Percentiles rank a stretch among this genome's conserved stretches.
Conservation (phyloP, 371 early-diverging fungal species). For the Mortierella sp. region DNA sequence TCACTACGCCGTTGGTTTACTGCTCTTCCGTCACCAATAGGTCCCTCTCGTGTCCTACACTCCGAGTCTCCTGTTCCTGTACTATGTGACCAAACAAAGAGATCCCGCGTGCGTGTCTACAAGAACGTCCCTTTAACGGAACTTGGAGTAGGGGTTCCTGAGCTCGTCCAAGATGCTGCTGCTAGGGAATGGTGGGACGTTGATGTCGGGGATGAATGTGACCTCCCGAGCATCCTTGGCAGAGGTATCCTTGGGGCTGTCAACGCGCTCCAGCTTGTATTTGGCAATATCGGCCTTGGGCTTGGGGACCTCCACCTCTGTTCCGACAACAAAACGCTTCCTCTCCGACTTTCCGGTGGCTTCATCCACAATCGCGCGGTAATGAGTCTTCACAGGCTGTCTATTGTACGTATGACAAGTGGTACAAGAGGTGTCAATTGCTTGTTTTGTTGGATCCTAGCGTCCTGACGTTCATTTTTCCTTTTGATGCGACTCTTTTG, state of each 20-base stretch:
- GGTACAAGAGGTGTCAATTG: too few relatives aligned
- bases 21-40: neutral
- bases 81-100: neutral
- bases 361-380: constrained; percentile 32
- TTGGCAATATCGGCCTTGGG: constrained; percentile 62
- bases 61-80: neutral
- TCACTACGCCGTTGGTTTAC: neutral
- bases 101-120: neutral
- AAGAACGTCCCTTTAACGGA: constrained; percentile 25
- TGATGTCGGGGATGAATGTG: constrained; percentile 61
- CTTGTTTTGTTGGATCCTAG: neutral
- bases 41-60: neutral
- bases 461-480: neutral
- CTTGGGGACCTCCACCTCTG: constrained; percentile 65
- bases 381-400: constrained; percentile 53
- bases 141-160: constrained; percentile 56
- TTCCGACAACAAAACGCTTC: constrained; percentile 65
- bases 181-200: constrained; percentile 66
- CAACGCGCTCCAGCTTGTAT: constrained; percentile 59
- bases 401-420: constrained; percentile 14
- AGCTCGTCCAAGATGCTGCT: constrained; percentile 53
- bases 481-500: neutral
- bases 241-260: constrained; percentile 62
- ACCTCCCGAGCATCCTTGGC: constrained; percentile 61
- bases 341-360: constrained; percentile 60